These are phyloP conservation scores for Yamadazyma dushanensis DNA, from an alignment of 1,139 yeast genomes.

Conservation along the genomic window DNA sequence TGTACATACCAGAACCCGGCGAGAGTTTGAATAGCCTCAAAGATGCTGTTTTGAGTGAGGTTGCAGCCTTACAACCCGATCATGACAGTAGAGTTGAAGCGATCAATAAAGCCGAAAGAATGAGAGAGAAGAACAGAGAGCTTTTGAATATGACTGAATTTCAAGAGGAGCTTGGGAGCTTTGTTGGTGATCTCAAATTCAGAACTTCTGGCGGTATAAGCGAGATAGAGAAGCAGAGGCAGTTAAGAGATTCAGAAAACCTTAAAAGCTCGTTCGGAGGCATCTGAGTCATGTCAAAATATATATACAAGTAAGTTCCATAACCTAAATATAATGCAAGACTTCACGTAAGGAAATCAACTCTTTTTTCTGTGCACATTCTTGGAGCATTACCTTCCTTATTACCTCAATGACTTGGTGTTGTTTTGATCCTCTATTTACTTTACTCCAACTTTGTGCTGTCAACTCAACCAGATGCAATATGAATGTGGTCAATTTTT, in stretches of 20 bases:
- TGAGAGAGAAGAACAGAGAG: constrained; percentile 72
- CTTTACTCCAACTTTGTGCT: neutral
- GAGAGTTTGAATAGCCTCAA: constrained; percentile 63
- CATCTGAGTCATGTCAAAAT: neutral
- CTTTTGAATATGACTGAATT: constrained; percentile 62
- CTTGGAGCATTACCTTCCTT: neutral
- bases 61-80: constrained; percentile 74
- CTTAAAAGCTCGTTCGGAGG: constrained; percentile 40
- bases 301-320: neutral
- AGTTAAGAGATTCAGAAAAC: constrained; percentile 67
- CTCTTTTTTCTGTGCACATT: neutral
- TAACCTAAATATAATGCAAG: neutral
- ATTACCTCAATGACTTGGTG: neutral
- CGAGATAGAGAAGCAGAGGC: constrained; percentile 73
- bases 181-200: constrained; percentile 73
- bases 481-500: neutral
- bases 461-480: neutral
- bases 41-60: constrained; percentile 80
- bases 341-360: neutral
- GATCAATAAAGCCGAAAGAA: constrained; percentile 78
- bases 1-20: constrained; percentile 64
- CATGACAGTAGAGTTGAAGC: constrained; percentile 87
- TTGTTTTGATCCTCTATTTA: neutral
- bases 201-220: constrained; percentile 87
- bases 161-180: constrained; percentile 83